A percentile compares a stretch with the other conserved stretches of the same genome.
phyloP scores from a whole-genome alignment of 2,329 filamentous ascomycete genomes.

The Sarocladium oryzae region DNA sequence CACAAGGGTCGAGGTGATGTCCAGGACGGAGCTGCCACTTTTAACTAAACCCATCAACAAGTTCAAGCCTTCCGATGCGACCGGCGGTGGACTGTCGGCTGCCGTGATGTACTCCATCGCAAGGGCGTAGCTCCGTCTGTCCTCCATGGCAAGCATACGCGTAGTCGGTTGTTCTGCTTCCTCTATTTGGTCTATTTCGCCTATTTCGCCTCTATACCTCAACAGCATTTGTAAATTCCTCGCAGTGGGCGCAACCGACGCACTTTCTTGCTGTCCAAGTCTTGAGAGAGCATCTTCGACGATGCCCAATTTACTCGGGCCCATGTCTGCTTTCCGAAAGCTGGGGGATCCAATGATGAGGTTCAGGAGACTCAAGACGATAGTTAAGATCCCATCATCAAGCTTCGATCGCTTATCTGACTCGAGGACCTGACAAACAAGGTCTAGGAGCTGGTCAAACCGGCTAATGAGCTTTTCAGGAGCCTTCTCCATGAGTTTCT shows the following conservation, averaged over 20 bases:
- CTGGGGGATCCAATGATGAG: constrained; percentile 50
- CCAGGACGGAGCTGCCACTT: constrained; percentile 50
- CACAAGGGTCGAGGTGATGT: constrained; percentile 59
- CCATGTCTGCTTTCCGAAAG: constrained; percentile 44
- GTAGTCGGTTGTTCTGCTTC: not conserved
- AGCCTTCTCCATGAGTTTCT: constrained; percentile 57
- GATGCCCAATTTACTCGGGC: constrained; percentile 31
- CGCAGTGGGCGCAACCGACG: constrained; percentile 45
- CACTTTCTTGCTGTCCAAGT: constrained; percentile 30
- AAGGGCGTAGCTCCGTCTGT: constrained; percentile 54
- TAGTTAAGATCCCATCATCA: constrained; percentile 41
- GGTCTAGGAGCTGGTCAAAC: constrained; percentile 57
- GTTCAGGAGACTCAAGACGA: constrained; percentile 56
- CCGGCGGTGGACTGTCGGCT: constrained; percentile 56
- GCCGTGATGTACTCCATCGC: constrained; percentile 59
- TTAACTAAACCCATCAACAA: constrained; percentile 52
- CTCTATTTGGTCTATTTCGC: constrained; percentile 31
- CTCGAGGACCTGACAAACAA: constrained; percentile 54
- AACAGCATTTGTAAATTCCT: constrained; percentile 50
- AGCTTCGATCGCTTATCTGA: constrained; percentile 34
- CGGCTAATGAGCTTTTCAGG: constrained; percentile 57
- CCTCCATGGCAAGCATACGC: constrained; percentile 40
- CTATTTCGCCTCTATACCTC: constrained; percentile 47
- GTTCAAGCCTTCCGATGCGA: constrained; percentile 59
- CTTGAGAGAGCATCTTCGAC: constrained; percentile 43